Percentiles rank a stretch among this genome's conserved stretches.
Evolutionary conservation across 768 basidiomycete species (phyloP).

Genomic region (Pleurotus platypus): DNA sequence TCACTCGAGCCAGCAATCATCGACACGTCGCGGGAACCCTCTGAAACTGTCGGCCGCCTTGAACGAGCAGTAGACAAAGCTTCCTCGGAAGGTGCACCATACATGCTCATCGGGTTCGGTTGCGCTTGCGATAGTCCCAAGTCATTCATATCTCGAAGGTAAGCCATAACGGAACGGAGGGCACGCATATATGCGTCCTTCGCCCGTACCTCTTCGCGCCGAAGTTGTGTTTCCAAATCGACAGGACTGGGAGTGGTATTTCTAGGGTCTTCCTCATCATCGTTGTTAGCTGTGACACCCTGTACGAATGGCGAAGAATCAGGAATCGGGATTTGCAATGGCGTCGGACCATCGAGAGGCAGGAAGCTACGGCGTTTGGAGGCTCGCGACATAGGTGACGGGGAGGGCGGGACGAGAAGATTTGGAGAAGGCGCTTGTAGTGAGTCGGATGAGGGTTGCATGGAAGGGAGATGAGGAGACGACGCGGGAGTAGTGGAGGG

Average conservation of each 20-base stretch:
- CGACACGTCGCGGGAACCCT: slow-evolving; percentile 54
- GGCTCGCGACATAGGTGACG: slow-evolving; percentile 38
- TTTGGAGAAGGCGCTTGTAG: slow-evolving; percentile 22
- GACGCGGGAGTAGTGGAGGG: slow-evolving; percentile 23
- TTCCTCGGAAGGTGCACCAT: slow-evolving; percentile 50
- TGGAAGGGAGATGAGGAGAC: background rate
- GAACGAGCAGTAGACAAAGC: slow-evolving; percentile 36
- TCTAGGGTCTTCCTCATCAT: slow-evolving; percentile 22
- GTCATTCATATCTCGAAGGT: slow-evolving; percentile 94
- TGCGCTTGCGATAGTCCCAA: slow-evolving; percentile 66
- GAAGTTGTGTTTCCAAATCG: slow-evolving; percentile 45
- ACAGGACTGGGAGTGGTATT: slow-evolving; percentile 41
- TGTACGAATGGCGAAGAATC: slow-evolving; percentile 61
- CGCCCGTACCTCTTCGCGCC: slow-evolving; percentile 68
- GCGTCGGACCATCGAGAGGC: slow-evolving; percentile 69
- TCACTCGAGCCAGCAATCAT: slow-evolving; percentile 36
- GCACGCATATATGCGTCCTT: slow-evolving; percentile 76
- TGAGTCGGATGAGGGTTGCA: slow-evolving; percentile 20
- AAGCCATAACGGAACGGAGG: slow-evolving; percentile 90
- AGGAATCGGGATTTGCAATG: slow-evolving; percentile 58
- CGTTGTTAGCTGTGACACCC: slow-evolving; percentile 41
- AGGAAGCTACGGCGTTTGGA: slow-evolving; percentile 86
- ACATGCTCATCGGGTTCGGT: slow-evolving; percentile 51
- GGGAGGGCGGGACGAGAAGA: slow-evolving; percentile 39
- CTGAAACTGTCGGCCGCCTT: slow-evolving; percentile 67